These are phyloP conservation scores for Dispira simplex DNA, from an alignment of 192 early-diverging fungal species.

Conservation along the genomic window DNA sequence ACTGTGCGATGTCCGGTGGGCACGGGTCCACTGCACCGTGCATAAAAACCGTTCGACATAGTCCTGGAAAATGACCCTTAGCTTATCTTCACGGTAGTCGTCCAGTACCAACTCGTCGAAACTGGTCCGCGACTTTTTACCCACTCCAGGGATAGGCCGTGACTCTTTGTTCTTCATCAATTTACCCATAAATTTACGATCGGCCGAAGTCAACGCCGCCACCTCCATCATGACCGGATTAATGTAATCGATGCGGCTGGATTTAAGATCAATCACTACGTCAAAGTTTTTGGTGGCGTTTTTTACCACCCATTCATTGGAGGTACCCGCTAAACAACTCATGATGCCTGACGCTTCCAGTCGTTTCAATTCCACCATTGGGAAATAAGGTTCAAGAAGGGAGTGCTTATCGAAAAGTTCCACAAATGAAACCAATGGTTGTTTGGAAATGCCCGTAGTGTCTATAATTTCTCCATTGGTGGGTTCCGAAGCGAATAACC, in stretches of 20 bases:
- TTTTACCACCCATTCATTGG: conserved; percentile 12
- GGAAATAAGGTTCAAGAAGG: conserved; percentile 4
- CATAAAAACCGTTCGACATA: conserved; percentile 9
- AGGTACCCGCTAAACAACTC: conserved; percentile 7
- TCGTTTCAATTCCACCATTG: conserved; percentile 3
- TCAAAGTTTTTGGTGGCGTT: conserved; percentile 10
- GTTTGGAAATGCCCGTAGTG: background rate
- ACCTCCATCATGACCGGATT: background rate
- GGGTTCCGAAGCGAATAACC: background rate
- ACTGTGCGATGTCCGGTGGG: background rate
- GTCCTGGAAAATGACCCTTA: conserved; percentile 5
- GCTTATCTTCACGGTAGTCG: conserved; percentile 7
- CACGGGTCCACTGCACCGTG: conserved; percentile 10
- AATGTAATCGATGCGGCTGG: background rate
- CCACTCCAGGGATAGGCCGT: too few species aligned
- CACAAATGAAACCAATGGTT: background rate
- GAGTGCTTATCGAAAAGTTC: background rate
- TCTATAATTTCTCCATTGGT: too few species aligned
- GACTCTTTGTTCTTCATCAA: background rate
- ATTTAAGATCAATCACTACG: conserved; percentile 1
- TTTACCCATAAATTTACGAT: conserved; percentile 7
- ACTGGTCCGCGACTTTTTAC: background rate
- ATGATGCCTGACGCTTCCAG: background rate
- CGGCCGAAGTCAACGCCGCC: conserved; percentile 5
- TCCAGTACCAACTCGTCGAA: conserved; percentile 3